Evolutionary conservation across 225 moss, liverwort and hornwort genomes (phyloP).

Genomic region (Lunularia cruciata): DNA sequence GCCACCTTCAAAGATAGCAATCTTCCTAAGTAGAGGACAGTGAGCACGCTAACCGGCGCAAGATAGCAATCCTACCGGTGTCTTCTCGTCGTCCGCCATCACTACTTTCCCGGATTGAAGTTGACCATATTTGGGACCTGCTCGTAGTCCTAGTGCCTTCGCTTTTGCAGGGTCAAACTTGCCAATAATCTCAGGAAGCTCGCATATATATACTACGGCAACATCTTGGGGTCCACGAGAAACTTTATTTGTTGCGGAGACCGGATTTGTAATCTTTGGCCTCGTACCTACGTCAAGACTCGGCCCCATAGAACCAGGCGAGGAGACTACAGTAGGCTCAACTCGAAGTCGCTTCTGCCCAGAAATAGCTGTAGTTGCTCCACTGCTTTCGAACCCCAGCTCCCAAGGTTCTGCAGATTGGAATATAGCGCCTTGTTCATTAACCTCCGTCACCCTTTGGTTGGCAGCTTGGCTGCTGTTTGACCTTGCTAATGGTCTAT

Average conservation of each 20-base stretch:
- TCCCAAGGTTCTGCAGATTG: slow-evolving; percentile 40
- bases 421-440: slow-evolving; percentile 26
- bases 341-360: slow-evolving; percentile 58
- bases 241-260: slow-evolving; percentile 1
- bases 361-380: slow-evolving; percentile 11
- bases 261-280: not conserved
- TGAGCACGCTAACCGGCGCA: not conserved
- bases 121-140: slow-evolving; percentile 87
- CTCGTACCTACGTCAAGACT: not conserved
- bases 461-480: not conserved
- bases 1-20: too few relatives aligned
- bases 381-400: slow-evolving; percentile 41
- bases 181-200: slow-evolving; percentile 91
- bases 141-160: slow-evolving; percentile 53
- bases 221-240: slow-evolving; percentile 35
- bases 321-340: slow-evolving; percentile 19
- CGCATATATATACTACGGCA: slow-evolving; percentile 88
- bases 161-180: slow-evolving; percentile 89
- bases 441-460: slow-evolving; percentile 1
- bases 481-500: not conserved
- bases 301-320: not conserved
- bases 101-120: slow-evolving; percentile 89
- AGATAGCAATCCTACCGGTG: slow-evolving; percentile 47
- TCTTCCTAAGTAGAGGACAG: too few relatives aligned
- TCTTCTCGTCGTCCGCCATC: slow-evolving; percentile 59